phyloP scores from a whole-genome alignment of 768 basidiomycete species.

The Pleurotus ostreatus region DNA sequence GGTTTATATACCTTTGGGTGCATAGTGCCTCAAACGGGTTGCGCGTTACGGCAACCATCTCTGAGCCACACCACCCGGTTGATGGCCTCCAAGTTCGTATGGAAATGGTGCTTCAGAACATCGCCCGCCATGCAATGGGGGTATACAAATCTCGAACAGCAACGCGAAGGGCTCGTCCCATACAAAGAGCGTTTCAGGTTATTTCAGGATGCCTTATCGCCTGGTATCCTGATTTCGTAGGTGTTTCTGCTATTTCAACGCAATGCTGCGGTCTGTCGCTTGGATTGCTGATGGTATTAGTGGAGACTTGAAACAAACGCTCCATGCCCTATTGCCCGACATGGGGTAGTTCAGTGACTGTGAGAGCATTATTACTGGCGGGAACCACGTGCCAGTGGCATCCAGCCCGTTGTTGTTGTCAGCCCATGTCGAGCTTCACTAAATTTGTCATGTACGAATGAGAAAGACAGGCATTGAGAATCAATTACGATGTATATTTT shows the following conservation, averaged over 20 bases:
- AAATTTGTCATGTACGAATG: too few species aligned
- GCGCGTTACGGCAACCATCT: not conserved
- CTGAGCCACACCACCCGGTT: too few species aligned
- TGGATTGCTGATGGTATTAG: too few species aligned
- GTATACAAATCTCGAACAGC: not conserved
- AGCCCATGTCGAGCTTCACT: not conserved
- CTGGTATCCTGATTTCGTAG: too few species aligned
- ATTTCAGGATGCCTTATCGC: too few species aligned
- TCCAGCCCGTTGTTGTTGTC: not conserved
- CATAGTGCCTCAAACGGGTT: not conserved
- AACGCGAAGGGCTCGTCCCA: too few species aligned
- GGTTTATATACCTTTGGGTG: slow-evolving; percentile 3
- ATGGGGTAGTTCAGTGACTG: not conserved
- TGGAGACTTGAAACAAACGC: too few species aligned
- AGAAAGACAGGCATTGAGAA: not conserved
- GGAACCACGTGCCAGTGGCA: too few species aligned
- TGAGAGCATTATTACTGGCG: not conserved
- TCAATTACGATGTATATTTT: not conserved
- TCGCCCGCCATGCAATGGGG: not conserved
- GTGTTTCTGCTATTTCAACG: too few species aligned
- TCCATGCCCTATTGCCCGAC: not conserved
- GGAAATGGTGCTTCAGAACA: not conserved
- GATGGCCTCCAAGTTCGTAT: not conserved
- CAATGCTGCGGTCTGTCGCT: too few species aligned
- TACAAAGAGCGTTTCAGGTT: too few species aligned